These are phyloP conservation scores for Capsella rubella DNA, from an alignment of 441 rosid species.

Conservation along the genomic window DNA sequence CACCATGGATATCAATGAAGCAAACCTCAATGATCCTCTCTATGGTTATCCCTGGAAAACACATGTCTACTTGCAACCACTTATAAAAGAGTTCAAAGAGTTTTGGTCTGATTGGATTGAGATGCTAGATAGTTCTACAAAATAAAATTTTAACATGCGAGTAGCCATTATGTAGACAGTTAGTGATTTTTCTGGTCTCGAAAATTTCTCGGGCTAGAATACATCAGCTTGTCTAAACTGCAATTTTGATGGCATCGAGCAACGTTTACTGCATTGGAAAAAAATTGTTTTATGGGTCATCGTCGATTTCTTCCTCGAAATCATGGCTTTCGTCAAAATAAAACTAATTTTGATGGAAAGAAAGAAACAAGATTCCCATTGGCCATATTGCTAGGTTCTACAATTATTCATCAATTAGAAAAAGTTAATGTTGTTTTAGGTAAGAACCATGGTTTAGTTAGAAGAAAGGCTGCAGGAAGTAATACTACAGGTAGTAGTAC, in stretches of 20 bases:
- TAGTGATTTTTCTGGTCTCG: conserved; percentile 6
- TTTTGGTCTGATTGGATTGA: conserved; percentile 7
- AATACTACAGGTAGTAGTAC: no score
- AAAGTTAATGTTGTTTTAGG: background rate
- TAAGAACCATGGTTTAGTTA: background rate
- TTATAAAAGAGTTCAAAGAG: conserved; percentile 16
- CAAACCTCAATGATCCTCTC: background rate
- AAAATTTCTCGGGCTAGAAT: conserved; percentile 15
- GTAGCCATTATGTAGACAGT: background rate
- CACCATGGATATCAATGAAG: background rate
- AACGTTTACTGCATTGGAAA: background rate
- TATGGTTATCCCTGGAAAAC: background rate
- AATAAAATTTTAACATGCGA: background rate
- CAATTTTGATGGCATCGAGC: background rate
- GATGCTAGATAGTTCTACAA: background rate
- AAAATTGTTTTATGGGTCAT: conserved; percentile 17
- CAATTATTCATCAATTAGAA: background rate
- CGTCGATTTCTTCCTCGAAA: background rate
- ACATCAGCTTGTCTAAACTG: background rate
- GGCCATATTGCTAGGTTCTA: background rate
- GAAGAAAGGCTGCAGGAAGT: no score
- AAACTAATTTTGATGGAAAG: background rate
- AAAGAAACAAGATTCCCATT: background rate
- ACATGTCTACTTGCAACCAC: conserved; percentile 5
- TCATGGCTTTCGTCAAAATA: background rate